Evolutionary conservation across 1,139 yeast species (phyloP).

Genomic region (Casaregolazyma suthepensis): DNA sequence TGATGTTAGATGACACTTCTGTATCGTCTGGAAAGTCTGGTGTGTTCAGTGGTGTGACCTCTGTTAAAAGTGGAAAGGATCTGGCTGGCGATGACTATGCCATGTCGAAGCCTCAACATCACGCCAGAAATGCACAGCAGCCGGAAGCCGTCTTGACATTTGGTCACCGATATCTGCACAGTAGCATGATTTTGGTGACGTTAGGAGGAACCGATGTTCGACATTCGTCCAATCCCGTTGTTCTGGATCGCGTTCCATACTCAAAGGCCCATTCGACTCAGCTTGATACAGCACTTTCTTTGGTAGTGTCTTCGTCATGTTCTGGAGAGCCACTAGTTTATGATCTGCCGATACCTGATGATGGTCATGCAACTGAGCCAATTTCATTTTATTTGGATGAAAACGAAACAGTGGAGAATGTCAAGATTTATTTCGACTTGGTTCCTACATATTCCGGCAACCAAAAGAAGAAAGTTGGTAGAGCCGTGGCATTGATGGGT

Average conservation of each 20-base stretch:
- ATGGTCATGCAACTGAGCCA: conserved; percentile 76
- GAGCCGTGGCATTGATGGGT: conserved; percentile 75
- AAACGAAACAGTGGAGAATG: conserved; percentile 43
- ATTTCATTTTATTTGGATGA: conserved; percentile 50
- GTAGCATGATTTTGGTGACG: conserved; percentile 69
- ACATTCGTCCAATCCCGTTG: conserved; percentile 53
- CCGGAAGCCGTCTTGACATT: conserved; percentile 49
- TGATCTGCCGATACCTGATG: conserved; percentile 82
- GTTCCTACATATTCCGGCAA: conserved; percentile 81
- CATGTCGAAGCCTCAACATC: not conserved
- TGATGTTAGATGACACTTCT: conserved; percentile 1
- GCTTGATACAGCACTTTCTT: conserved; percentile 79
- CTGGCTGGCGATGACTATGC: conserved; percentile 4
- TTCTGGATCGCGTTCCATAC: conserved; percentile 65
- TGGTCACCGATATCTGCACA: conserved; percentile 72
- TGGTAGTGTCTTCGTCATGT: conserved; percentile 51
- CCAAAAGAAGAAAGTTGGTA: conserved; percentile 56
- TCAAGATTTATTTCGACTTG: conserved; percentile 71
- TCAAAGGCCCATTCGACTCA: conserved; percentile 74
- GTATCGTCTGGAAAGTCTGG: not conserved
- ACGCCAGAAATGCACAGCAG: not conserved
- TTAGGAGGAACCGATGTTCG: conserved; percentile 83
- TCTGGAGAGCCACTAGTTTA: conserved; percentile 62
- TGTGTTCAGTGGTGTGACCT: conserved; percentile 6
- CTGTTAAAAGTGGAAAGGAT: conserved; percentile 11